Base-by-base conservation (phyloP, 1,284 basidiomycete species). In the Cryptococcus maquisensis region DNA sequence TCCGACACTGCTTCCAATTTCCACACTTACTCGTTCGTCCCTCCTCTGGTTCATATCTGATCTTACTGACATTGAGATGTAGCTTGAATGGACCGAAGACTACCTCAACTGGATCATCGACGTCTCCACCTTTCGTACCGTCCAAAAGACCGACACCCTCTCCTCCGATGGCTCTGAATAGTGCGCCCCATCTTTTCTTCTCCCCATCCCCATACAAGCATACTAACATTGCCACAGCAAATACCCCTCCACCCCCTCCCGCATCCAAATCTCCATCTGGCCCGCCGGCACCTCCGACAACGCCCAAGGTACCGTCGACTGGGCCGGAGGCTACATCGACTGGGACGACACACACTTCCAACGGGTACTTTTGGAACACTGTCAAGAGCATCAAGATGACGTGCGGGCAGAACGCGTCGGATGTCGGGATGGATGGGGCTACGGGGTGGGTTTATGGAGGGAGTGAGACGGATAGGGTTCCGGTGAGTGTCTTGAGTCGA, bases 211-310 rank as follows among this genome's bases (percentile, higher is more conserved):
- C 38, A 26, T 21, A 21, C 26, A 39, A 6, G 21, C 6, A 16
- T n/a, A 40, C 43, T 55, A 23, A 51, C 20, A 0, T 10, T 43
- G 18, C 6, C 15, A 8, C 49, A 68, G 68, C 55, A 75, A 83
- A 52, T 91, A 83, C 74, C 89, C 89, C 4, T 81, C 76, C 52
- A 89, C 88, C 1, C 88, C 89, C 1, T 82, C 86, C 16, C 83
- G 86, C 42, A 80, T 91, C 37, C 86, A 91, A 72, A 74, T 91
- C 55, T 88, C 86, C 52, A 65, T 90, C 55, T 91, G 89, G 88
- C 85, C 88, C 20, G 85, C 86, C 2, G 88, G 88, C 38, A 84
- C 86, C 65, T 54, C 79, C 41, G 67, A 77, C 8, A 80, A 79
- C 38, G 78, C 87, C 3, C 72, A 74, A 39, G 89, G 89, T 36